Conservation (phyloP, 129 eudicot species). For the Glebionis coronaria region DNA sequence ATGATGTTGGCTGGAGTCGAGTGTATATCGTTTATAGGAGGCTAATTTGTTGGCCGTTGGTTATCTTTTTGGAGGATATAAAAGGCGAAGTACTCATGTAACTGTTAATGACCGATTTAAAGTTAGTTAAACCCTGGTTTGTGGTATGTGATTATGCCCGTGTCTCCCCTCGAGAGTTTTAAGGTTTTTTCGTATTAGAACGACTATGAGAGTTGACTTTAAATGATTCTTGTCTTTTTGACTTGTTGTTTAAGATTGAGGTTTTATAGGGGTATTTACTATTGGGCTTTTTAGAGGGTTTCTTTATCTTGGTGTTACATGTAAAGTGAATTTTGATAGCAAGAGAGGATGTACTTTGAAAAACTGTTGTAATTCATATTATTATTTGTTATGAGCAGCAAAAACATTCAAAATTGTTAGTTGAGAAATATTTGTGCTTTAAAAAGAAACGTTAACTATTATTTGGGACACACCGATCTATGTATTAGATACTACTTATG, state of each 20-base stretch:
- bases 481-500: too few relatives aligned
- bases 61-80: slow-evolving; percentile 38
- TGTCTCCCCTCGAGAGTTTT: too few relatives aligned
- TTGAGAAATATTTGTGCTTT: too few relatives aligned
- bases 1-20: slow-evolving; percentile 33
- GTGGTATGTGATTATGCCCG: slow-evolving; percentile 31
- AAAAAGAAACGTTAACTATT: too few relatives aligned
- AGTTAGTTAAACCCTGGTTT: slow-evolving; percentile 36
- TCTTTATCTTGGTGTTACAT: slow-evolving; percentile 26
- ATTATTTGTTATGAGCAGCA: too few relatives aligned
- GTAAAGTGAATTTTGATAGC: slow-evolving; percentile 71
- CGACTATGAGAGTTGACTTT: slow-evolving; percentile 37
- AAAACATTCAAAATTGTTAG: too few relatives aligned
- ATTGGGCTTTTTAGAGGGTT: slow-evolving; percentile 33
- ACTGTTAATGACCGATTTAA: slow-evolving; percentile 35
- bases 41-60: slow-evolving; percentile 27
- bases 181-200: slow-evolving; percentile 20
- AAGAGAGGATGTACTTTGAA: slow-evolving; percentile 51
- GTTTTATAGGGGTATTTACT: slow-evolving; percentile 42
- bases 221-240: slow-evolving; percentile 20
- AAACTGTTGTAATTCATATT: slow-evolving; percentile 53
- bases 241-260: slow-evolving; percentile 27
- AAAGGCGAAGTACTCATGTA: too few relatives aligned
- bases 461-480: too few relatives aligned
- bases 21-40: slow-evolving; percentile 51